phyloP scores from a whole-genome alignment of 2,329 filamentous ascomycete genomes.

The Hypomyces perniciosus region DNA sequence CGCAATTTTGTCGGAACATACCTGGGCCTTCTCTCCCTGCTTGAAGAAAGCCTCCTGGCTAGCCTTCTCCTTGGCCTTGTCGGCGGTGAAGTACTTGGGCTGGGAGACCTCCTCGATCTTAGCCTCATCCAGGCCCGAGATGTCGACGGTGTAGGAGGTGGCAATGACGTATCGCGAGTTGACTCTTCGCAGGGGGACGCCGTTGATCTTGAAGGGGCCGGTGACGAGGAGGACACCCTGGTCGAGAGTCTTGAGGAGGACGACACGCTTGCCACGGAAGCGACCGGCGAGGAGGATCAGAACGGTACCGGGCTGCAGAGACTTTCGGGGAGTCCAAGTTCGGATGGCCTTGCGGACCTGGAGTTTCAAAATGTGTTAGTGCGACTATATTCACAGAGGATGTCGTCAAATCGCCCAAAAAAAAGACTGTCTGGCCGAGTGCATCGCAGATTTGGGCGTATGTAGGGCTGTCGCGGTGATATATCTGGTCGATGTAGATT shows the following conservation, averaged over 20 bases:
- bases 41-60: constrained; percentile 99
- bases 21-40: constrained; percentile 97
- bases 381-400: constrained; percentile 2
- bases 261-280: constrained; percentile 99
- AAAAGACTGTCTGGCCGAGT: background rate
- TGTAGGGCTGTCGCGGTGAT: background rate
- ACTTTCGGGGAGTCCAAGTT: constrained; percentile 77
- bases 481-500: background rate
- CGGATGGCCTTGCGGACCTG: constrained; percentile 94
- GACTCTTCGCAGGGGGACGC: constrained; percentile 91
- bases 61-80: constrained; percentile 93
- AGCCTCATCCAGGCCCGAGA: constrained; percentile 78
- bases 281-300: constrained; percentile 99
- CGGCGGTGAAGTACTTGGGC: constrained; percentile 90
- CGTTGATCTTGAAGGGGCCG: constrained; percentile 99
- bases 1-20: constrained; percentile 41
- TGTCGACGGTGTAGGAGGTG: constrained; percentile 77
- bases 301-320: constrained; percentile 89
- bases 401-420: background rate
- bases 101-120: constrained; percentile 77
- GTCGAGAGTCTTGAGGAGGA: constrained; percentile 95
- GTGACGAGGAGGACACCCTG: constrained; percentile 98
- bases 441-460: constrained; percentile 6
- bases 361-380: constrained; percentile 28
- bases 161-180: constrained; percentile 92